Conservation (phyloP, 2,329 filamentous ascomycete species). For the Juglanconis sp. region DNA sequence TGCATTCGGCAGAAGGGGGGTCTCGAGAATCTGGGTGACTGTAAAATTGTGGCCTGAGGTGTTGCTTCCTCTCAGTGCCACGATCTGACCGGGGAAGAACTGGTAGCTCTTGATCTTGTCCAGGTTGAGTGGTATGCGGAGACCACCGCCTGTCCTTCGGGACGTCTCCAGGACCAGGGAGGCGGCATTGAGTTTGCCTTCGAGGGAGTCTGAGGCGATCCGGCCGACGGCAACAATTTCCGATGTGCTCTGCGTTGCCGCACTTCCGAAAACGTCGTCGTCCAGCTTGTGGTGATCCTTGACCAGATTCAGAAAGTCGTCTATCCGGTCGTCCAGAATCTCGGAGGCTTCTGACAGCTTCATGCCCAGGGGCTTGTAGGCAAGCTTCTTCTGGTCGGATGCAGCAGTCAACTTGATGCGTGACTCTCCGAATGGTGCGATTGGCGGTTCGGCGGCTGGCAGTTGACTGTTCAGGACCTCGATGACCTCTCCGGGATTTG, state of each 20-base stretch:
- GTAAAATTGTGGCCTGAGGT: conserved; percentile 80
- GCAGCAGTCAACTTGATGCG: conserved; percentile 82
- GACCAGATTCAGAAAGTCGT: conserved; percentile 76
- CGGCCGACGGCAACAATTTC: conserved; percentile 88
- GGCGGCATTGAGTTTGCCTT: conserved; percentile 80
- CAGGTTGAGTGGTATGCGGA: conserved; percentile 77
- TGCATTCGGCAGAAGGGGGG: conserved; percentile 72
- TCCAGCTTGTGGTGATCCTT: conserved; percentile 74
- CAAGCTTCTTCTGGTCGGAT: conserved; percentile 86
- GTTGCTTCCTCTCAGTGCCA: conserved; percentile 83
- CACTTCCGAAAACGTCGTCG: conserved; percentile 80
- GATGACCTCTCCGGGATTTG: conserved; percentile 75
- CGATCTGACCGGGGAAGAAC: conserved; percentile 93
- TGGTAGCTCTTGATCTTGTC: conserved; percentile 66
- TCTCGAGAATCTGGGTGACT: conserved; percentile 70
- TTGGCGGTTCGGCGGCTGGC: conserved; percentile 61
- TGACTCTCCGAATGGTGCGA: conserved; percentile 68
- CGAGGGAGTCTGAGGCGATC: conserved; percentile 82
- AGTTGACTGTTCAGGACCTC: conserved; percentile 82
- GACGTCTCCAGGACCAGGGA: conserved; percentile 88
- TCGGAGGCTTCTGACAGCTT: conserved; percentile 89
- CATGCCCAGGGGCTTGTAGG: conserved; percentile 91
- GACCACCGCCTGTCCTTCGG: conserved; percentile 75
- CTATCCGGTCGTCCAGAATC: conserved; percentile 91
- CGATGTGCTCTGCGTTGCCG: conserved; percentile 76